Conservation (phyloP, 2,329 filamentous ascomycete species). For the Tolypocladium album region DNA sequence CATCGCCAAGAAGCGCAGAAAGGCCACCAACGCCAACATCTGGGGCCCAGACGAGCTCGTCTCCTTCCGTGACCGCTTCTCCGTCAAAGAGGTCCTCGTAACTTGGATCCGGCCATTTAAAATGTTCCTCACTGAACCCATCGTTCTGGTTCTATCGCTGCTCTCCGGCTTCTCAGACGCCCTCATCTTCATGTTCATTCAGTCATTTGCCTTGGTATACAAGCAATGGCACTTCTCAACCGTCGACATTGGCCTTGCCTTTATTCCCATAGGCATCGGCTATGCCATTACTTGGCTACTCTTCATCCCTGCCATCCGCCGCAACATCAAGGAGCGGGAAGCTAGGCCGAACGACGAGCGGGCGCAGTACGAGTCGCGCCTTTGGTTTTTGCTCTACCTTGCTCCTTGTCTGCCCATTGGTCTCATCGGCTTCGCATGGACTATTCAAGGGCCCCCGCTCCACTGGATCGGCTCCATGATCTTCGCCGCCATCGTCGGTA, state of each 20-base stretch:
- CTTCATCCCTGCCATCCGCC: slow-evolving; percentile 46
- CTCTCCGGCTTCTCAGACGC: slow-evolving; percentile 64
- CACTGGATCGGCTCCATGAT: slow-evolving; percentile 61
- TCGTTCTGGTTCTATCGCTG: slow-evolving; percentile 59
- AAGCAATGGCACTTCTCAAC: slow-evolving; percentile 53
- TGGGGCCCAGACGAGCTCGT: slow-evolving; percentile 65
- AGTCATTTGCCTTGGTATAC: slow-evolving; percentile 60
- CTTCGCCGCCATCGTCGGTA: slow-evolving; percentile 54
- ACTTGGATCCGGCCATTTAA: slow-evolving; percentile 57
- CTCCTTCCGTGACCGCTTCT: slow-evolving; percentile 47
- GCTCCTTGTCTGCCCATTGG: slow-evolving; percentile 54
- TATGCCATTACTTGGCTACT: slow-evolving; percentile 52
- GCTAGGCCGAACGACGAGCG: slow-evolving; percentile 41
- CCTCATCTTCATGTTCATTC: slow-evolving; percentile 69
- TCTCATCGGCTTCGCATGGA: slow-evolving; percentile 61
- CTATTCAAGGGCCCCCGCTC: slow-evolving; percentile 48
- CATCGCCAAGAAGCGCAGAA: slow-evolving; percentile 64
- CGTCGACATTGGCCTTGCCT: slow-evolving; percentile 46
- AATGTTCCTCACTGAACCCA: slow-evolving; percentile 66
- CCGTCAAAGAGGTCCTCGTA: slow-evolving; percentile 40
- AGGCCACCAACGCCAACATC: slow-evolving; percentile 47
- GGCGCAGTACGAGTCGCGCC: slow-evolving; percentile 58
- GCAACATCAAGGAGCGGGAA: slow-evolving; percentile 38
- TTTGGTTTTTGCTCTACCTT: slow-evolving; percentile 54
- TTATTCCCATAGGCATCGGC: slow-evolving; percentile 56